phyloP scores from a whole-genome alignment of 495 filamentous ascomycete species.

The Talaromyces ruber region DNA sequence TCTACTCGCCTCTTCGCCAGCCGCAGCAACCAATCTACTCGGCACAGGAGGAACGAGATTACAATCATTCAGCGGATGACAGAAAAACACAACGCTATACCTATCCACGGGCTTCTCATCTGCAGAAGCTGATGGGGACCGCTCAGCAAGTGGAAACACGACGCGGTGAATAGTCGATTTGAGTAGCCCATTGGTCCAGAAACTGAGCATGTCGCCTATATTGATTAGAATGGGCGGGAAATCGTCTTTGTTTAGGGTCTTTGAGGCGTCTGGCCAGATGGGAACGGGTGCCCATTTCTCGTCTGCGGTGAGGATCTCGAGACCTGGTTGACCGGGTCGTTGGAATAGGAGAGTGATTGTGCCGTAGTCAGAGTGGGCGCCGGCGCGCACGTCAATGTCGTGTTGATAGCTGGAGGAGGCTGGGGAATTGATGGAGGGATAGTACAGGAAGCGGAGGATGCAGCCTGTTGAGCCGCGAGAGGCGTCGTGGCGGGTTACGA shows the following conservation, averaged over 20 bases:
- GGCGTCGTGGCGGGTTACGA: slow-evolving; percentile 61
- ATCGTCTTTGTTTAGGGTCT: not conserved
- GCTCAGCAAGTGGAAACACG: slow-evolving; percentile 54
- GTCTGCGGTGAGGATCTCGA: slow-evolving; percentile 67
- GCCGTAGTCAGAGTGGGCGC: slow-evolving; percentile 63
- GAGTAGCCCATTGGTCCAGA: slow-evolving; percentile 85
- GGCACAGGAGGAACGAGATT: slow-evolving; percentile 62
- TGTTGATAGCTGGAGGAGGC: slow-evolving; percentile 35
- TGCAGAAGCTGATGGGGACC: not conserved
- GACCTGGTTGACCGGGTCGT: slow-evolving; percentile 68
- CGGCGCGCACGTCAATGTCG: slow-evolving; percentile 50
- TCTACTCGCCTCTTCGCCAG: slow-evolving; percentile 16
- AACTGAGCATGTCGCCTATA: slow-evolving; percentile 81
- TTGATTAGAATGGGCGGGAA: slow-evolving; percentile 82
- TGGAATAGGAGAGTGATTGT: slow-evolving; percentile 69
- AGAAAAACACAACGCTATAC: slow-evolving; percentile 89
- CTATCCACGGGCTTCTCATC: slow-evolving; percentile 51
- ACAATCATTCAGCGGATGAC: slow-evolving; percentile 71
- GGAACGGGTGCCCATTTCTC: slow-evolving; percentile 37
- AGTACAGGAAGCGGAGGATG: slow-evolving; percentile 77
- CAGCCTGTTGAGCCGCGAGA: slow-evolving; percentile 54
- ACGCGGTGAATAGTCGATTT: slow-evolving; percentile 85
- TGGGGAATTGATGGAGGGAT: slow-evolving; percentile 48
- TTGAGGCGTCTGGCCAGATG: slow-evolving; percentile 22
- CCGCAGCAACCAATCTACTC: slow-evolving; percentile 45